Base-by-base conservation (phyloP, 1,284 basidiomycete genomes). In the Boletellus dicymbophilus region DNA sequence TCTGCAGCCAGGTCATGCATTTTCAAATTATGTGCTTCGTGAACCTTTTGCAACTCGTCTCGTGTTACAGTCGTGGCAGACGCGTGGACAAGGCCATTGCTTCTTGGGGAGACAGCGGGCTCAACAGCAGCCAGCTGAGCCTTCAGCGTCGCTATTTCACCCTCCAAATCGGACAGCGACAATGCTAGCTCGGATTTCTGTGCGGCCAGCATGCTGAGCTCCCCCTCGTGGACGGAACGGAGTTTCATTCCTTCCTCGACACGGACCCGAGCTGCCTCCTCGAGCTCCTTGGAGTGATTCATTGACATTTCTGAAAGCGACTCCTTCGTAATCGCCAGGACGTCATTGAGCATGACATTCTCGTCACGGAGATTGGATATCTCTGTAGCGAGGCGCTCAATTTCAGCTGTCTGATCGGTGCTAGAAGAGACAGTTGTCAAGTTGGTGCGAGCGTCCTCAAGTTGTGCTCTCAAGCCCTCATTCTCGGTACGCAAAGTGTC, bases 1-100 rank as follows among this genome's bases (percentile, higher is more conserved):
- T 81, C 80, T 27, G 85, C 82, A 62, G 89, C 76, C 52, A 93
- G 63, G 66, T 93, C 90, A 55, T 87, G 76, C 59, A 94, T 72
- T 72, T 88, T 92, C 55, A 86, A 74, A 61, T 89, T 92, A 66
- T 90, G 90, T 7, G 88, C 90, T 64, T 90, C 86, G 58, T 90
- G 87, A 65, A 87, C 68, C 59, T 76, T 80, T 64, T 84, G 81
- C 39, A 92, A 70, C 51, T 91, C 88, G 54, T 91, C 88, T 59
- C 82, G 83, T 31, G 86, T 80, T 11, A 89, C 80, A 11, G 73
- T 76, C 34, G 79, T 72, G 22, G 77, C 69, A 18, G 75, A 64
- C 26, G 72, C 71, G 9, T 74, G 69, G 12, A 72, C 62, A 6
- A 62, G 67, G 11, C 81, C 82, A 56, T 85, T 87, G 53, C 69